Base-by-base conservation (phyloP, 2,329 filamentous ascomycete genomes). In the Penicillium sp. region DNA sequence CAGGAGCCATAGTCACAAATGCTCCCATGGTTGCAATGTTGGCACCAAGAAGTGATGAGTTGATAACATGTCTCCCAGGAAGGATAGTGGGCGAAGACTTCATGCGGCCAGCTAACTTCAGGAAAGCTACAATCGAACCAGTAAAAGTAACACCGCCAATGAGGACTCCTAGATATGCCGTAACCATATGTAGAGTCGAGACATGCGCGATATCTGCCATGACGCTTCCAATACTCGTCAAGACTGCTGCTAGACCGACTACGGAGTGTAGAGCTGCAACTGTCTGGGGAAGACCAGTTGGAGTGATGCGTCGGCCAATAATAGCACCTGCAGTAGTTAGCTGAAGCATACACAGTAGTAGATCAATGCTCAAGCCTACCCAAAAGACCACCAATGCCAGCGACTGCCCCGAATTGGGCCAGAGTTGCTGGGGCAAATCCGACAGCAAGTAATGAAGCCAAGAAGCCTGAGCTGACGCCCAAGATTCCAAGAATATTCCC, bases 71-170 rank as follows among this genome's bases (percentile, higher is more conserved):
- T 0, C 88, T 81, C 1, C 89, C 91, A 5, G 86, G 89, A 0
- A 96, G 77, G 5, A 83, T 79, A 7, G 86, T 82, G 0, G 91
- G 90, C 52, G 83, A 85, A 0, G 90, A 95, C 0, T 88, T 88
- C 85, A 96, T 91, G 60, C 80, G 85, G 2, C 90, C 91, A 0
- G 89, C 86, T 1, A 96, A 83, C 71, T 96, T 96, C 67, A 95
- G 72, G 73, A 95, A 96, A 0, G 91, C 91, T 0, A 96, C 89
- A 51, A 96, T 87, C 2, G 90, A 94, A 2, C 91, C 91, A 0
- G 91, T 96, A 67, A 96, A 96, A 0, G 91, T 96, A 33, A 96
- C 86, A 55, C 91, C 91, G 62, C 84, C 90, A 53, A 96, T 95
- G 0, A 96, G 76, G 6, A 96, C 91, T 51, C 91, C 91, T 0